phyloP scores from a whole-genome alignment of 1,284 basidiomycete genomes.

The Thecaphora thlaspeos region DNA sequence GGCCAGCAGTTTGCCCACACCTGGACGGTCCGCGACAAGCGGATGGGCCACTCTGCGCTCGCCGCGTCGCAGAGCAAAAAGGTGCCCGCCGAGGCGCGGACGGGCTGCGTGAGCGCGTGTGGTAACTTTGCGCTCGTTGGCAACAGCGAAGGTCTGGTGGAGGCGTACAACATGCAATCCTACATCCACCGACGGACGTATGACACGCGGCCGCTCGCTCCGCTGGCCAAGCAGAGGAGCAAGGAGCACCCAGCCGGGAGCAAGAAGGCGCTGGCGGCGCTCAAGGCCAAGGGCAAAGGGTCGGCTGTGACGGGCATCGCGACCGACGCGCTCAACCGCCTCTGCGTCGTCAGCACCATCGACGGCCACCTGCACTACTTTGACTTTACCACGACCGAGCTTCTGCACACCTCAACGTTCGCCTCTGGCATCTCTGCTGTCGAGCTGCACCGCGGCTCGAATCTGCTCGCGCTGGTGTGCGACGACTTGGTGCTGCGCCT shows the following conservation, averaged over 20 bases:
- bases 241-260: constrained; percentile 24
- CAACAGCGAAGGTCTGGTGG: constrained; percentile 45
- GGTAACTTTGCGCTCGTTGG: constrained; percentile 87
- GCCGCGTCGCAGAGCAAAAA: constrained; percentile 27
- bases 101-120: constrained; percentile 75
- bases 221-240: constrained; percentile 12
- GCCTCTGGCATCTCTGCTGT: constrained; percentile 72
- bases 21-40: constrained; percentile 51
- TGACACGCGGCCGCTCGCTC: constrained; percentile 33
- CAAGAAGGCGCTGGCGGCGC: constrained; percentile 18
- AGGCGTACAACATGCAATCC: constrained; percentile 66
- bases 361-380: constrained; percentile 91
- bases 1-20: constrained; percentile 60
- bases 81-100: constrained; percentile 60
- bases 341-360: constrained; percentile 77
- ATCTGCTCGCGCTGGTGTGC: constrained; percentile 78
- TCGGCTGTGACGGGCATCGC: constrained; percentile 69
- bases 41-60: constrained; percentile 32
- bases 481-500: constrained; percentile 82
- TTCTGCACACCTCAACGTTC: constrained; percentile 70
- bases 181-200: constrained; percentile 74
- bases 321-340: constrained; percentile 79
- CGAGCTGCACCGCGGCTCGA: constrained; percentile 77
- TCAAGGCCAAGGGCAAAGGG: constrained; percentile 20
- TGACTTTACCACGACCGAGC: constrained; percentile 81